Evolutionary conservation across 2,329 filamentous ascomycete genomes (phyloP), one percentile per base, ranked within the genome.

Genomic region (Hymenoscyphus repandus): DNA sequence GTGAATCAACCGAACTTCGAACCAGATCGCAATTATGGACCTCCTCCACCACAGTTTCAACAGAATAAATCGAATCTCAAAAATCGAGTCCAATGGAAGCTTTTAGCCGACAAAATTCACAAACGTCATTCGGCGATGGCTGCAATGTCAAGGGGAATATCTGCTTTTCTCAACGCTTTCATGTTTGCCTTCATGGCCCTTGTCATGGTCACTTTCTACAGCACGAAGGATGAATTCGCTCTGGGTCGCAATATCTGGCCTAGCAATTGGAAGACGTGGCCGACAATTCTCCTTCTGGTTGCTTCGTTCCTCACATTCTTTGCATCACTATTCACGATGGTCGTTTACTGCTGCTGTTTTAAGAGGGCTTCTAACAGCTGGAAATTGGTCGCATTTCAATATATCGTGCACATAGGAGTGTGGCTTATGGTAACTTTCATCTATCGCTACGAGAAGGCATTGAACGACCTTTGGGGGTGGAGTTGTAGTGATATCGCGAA

Each of bases 171-270:
- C 17, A 49, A 49, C 18, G 30, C 38, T 2, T 15, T 44, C 37
- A 44, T 44, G 40, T 44, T 49, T 13, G 39, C 39, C 3, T 49
- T 49, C 40, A 49, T 49, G 47, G 40, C 47, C 15, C 38, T 49
- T 22, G 30, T 36, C 4, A 43, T 49, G 6, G 30, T 27, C 2
- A 44, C 37, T 10, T 49, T 49, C 31, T 38, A 36, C 40, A 42
- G 27, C 18, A 49, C 47, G 5, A 30, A 32, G 15, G 18, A 49
- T 20, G 47, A 49, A 4, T 11, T 34, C 12, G 39, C 31, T 1
- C 47, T 43, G 12, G 47, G 47, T 11, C 31, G 47, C 9, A 38
- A 13, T 6, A 49, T 49, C 11, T 49, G 47, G 47, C 39, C 47
- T 7, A 31, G 37, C 11, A 27, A 38, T n/a, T 5, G 17, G 7